Percentiles rank a stretch among this genome's conserved stretches.
These are phyloP conservation scores for Lachnellula hyalina DNA, from an alignment of 2,329 filamentous ascomycete genomes.

Conservation along the genomic window DNA sequence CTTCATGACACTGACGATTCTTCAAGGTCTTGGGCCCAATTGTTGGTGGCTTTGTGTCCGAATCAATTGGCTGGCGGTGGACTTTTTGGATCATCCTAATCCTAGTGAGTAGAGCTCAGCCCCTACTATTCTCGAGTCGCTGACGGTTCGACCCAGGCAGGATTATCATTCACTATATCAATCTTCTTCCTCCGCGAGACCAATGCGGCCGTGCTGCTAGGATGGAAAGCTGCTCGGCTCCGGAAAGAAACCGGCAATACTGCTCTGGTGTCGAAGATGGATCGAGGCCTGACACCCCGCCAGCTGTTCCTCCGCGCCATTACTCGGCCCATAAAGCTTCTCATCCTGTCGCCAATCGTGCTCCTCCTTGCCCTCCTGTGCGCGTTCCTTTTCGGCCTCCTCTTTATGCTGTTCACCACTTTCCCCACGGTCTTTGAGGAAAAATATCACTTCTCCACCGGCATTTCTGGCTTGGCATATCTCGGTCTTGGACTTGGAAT, in stretches of 20 bases:
- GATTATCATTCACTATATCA: constrained; percentile 23
- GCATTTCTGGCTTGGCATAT: constrained; percentile 33
- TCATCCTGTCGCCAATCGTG: constrained; percentile 32
- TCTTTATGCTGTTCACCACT: constrained; percentile 17
- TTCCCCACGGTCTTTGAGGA: constrained; percentile 11
- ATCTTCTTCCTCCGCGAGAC: constrained; percentile 36
- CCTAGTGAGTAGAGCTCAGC: constrained; percentile 23
- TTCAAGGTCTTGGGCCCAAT: constrained; percentile 21
- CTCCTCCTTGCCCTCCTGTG: constrained; percentile 42
- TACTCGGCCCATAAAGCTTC: constrained; percentile 36
- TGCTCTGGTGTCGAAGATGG: constrained; percentile 40
- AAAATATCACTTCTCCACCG: constrained; percentile 31
- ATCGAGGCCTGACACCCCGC: constrained; percentile 25
- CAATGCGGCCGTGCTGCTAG: constrained; percentile 42
- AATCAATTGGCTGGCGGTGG: constrained; percentile 36
- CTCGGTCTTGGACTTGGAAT: constrained; percentile 33
- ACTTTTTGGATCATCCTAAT: constrained; percentile 34
- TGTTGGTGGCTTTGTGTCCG: constrained; percentile 33
- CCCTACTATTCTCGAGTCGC: constrained; percentile 4
- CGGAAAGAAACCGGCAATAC: constrained; percentile 46
- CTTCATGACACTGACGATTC: neutral
- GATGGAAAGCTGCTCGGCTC: constrained; percentile 38
- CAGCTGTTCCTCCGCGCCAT: constrained; percentile 33
- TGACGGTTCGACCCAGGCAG: constrained; percentile 24
- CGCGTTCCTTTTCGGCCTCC: constrained; percentile 38